Conservation (phyloP, 108 stramenopile genomes). For the Pseudonitzschia multiseries region DNA sequence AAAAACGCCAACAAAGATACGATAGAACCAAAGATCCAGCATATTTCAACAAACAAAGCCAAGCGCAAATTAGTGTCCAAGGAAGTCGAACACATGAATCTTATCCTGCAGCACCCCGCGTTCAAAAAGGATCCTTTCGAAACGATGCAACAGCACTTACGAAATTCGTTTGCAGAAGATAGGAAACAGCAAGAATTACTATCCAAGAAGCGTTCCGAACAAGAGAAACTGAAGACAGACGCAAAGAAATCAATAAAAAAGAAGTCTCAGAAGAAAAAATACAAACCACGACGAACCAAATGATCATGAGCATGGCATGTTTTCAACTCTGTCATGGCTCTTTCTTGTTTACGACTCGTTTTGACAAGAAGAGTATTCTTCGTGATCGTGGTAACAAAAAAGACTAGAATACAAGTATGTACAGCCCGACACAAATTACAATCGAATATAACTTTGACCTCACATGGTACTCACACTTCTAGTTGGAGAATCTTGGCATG, state of each 20-base stretch:
- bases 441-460: too few relatives aligned
- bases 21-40: not conserved
- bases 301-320: not conserved
- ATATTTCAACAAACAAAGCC: conserved; percentile 52
- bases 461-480: too few relatives aligned
- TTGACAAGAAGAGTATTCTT: too few relatives aligned
- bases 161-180: conserved; percentile 61
- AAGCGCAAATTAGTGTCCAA: conserved; percentile 51
- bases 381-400: too few relatives aligned
- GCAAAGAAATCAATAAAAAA: conserved; percentile 33
- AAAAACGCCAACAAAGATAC: conserved; percentile 1
- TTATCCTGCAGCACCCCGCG: conserved; percentile 77
- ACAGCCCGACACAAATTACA: too few relatives aligned
- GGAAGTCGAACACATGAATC: conserved; percentile 64
- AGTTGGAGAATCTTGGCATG: too few relatives aligned
- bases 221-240: conserved; percentile 43
- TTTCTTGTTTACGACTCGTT: too few relatives aligned
- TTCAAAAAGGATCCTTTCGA: conserved; percentile 78
- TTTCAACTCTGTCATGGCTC: too few relatives aligned
- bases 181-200: conserved; percentile 40
- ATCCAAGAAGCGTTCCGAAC: conserved; percentile 27
- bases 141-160: conserved; percentile 75
- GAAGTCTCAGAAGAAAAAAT: conserved; percentile 37
- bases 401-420: too few relatives aligned
- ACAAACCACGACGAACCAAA: conserved; percentile 35